Base-by-base conservation (phyloP, 148 eudicot species). In the Salicornia ramosissima region DNA sequence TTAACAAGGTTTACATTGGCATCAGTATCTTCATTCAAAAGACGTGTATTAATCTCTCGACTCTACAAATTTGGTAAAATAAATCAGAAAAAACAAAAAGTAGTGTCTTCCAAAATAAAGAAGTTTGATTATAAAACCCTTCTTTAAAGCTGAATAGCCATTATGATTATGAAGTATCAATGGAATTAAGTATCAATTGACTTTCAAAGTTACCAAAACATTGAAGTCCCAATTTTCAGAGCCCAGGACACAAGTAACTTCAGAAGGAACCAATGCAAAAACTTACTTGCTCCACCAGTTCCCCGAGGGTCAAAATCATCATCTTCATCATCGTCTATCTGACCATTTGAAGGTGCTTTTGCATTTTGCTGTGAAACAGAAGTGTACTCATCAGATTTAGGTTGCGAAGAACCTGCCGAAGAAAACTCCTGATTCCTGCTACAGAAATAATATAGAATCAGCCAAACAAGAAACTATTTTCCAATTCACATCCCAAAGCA, bases 231-330 rank as follows among this genome's bases (percentile, higher is more conserved):
- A 24, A 43, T 9, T 22, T 21, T 16, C 18, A 52, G 13, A 10
- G 34, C 9, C 0, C 7, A 1, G 64, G 33, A n/a, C 36, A 58
- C 36, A 54, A 40, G 25, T 6, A 18, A 50, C 42, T 51, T 75
- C 57, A 53, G 25, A 2, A 8, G 14, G 28, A 62, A 64, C 49
- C 10, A 45, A 40, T 24, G 16, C 53, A 8, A 21, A 72, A 25
- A 80, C 95, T 86, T 87, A 91, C 97, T 85, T 36, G 84, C 63
- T 58, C 65, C 64, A 16, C 86, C 78, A 65, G 88, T 88, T 71
- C 97, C 97, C 39, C 97, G 84, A 58, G 97, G 97, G 76, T 91
- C 95, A 74, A 91, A 91, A 82, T 91, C 97, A 77, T 91, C 97
- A 85, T 83, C 86, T 34, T 83, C 90, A 65, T 83, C 90, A 65